These are phyloP conservation scores for Penicillium robsamsonii DNA, from an alignment of 495 filamentous ascomycete species.

Conservation along the genomic window DNA sequence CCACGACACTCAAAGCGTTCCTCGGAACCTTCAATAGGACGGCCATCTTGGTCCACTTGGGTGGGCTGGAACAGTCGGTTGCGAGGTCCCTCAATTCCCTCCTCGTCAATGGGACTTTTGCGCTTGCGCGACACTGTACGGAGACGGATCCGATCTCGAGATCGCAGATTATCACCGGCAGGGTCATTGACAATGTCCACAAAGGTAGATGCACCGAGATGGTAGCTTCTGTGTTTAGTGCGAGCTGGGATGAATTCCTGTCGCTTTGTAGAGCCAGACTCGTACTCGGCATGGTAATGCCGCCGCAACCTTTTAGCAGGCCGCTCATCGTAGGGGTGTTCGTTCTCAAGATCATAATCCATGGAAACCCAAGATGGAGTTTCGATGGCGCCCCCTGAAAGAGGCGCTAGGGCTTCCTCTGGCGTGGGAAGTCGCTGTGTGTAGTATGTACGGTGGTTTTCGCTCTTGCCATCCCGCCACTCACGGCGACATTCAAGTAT, in stretches of 20 bases:
- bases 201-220: slow-evolving; percentile 56
- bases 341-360: slow-evolving; percentile 20
- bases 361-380: slow-evolving; percentile 1
- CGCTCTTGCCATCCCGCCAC: slow-evolving; percentile 60
- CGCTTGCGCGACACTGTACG: slow-evolving; percentile 49
- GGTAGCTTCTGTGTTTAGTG: slow-evolving; percentile 59
- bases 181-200: slow-evolving; percentile 66
- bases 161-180: slow-evolving; percentile 29
- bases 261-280: slow-evolving; percentile 36
- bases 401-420: slow-evolving; percentile 18
- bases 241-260: slow-evolving; percentile 55
- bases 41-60: slow-evolving; percentile 26
- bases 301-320: slow-evolving; percentile 40
- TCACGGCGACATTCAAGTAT: slow-evolving; percentile 73
- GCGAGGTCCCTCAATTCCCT: slow-evolving; percentile 33
- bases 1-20: slow-evolving; percentile 50
- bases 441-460: slow-evolving; percentile 67
- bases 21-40: slow-evolving; percentile 34
- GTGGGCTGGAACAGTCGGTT: slow-evolving; percentile 38
- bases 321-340: slow-evolving; percentile 38
- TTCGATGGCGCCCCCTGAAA: not conserved
- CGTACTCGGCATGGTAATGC: slow-evolving; percentile 48
- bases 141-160: slow-evolving; percentile 51
- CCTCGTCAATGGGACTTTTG: slow-evolving; percentile 38
- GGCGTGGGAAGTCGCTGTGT: slow-evolving; percentile 55